phyloP scores from a whole-genome alignment of 345 rosid genomes.

The Lepidium sativum region DNA sequence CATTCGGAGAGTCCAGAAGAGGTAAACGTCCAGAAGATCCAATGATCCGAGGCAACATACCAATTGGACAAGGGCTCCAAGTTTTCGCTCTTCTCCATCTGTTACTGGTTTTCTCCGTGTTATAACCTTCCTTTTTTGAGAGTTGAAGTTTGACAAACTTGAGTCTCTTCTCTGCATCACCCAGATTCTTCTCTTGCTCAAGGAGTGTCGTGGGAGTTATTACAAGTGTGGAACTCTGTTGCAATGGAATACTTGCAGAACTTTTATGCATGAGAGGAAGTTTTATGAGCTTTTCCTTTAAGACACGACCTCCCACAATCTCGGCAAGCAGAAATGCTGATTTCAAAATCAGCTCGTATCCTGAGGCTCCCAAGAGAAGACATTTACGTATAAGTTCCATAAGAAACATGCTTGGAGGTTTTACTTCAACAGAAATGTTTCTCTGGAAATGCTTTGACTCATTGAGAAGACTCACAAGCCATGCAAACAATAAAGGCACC shows the following conservation, averaged over 20 bases:
- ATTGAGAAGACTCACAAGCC: slow-evolving; percentile 56
- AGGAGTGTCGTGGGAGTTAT: slow-evolving; percentile 20
- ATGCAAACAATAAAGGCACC: slow-evolving; percentile 52
- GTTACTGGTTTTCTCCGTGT: slow-evolving; percentile 18
- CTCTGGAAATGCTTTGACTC: slow-evolving; percentile 30
- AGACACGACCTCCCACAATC: slow-evolving; percentile 30
- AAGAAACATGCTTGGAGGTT: slow-evolving; percentile 30
- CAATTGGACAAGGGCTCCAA: slow-evolving; percentile 84
- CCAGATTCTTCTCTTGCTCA: slow-evolving; percentile 41
- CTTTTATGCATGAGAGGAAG: slow-evolving; percentile 25
- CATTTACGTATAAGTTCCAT: slow-evolving; percentile 45
- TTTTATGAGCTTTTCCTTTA: slow-evolving; percentile 44
- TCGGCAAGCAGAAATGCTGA: slow-evolving; percentile 43
- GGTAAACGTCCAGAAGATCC: slow-evolving; percentile 67
- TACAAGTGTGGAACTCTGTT: slow-evolving; percentile 16
- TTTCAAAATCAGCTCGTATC: slow-evolving; percentile 41
- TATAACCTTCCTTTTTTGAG: slow-evolving; percentile 24
- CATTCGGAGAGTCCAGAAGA: slow-evolving; percentile 33
- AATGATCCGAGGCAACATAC: slow-evolving; percentile 57
- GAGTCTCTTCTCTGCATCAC: slow-evolving; percentile 51
- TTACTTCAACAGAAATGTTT: slow-evolving; percentile 28
- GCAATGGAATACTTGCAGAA: slow-evolving; percentile 20
- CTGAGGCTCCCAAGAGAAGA: slow-evolving; percentile 35
- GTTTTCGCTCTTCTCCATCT: slow-evolving; percentile 54
- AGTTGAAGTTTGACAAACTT: slow-evolving; percentile 33